Base-by-base conservation (phyloP, 495 filamentous ascomycete species). In the Choiromyces venosus region DNA sequence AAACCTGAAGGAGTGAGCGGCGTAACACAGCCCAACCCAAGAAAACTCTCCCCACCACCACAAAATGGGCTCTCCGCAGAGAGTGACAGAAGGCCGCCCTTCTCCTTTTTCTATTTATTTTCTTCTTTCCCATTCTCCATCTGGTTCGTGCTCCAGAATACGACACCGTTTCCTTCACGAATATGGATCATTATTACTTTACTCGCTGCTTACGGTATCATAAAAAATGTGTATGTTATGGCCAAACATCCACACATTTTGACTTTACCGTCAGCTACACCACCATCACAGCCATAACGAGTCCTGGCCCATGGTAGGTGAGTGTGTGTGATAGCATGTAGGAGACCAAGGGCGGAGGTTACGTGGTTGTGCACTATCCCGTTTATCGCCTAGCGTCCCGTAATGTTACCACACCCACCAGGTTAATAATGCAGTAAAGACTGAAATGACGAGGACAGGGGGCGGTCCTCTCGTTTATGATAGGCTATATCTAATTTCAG, bases 401-500 rank as follows among this genome's bases (percentile, higher is more conserved):
- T 4, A 61, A 61, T 33, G 52, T 33, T 29, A 37, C 18, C 19
- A 56, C 19, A 72, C 42, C 67, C 70, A 73, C 33, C 1, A 61
- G 29, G 52, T 61, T 61, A 33, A 61, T 29, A 29, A 61, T 72
- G 73, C 71, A 77, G 71, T 67, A 67, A 37, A 68, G 65, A 76
- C 68, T 67, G 68, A 77, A 76, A 72, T 73, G 66, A 76, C 74
- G 75, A 77, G 69, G 66, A 65, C 66, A 77, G 75, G 73, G 70
- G 75, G 25, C 25, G 35, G 38, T n/a, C n/a, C 39, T 70, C 69
- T 67, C 68, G 52, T 29, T 42, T 65, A 46, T 65, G 39, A 76
- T 76, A 73, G 74, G 74, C 42, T 65, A 46, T 33, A 25, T 76
- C 73, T 76, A 76, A 77, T 77, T 77, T 77, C 66, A 72, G 75